Conservation (phyloP, 1,284 basidiomycete species). For the Meira miltonrushii region DNA sequence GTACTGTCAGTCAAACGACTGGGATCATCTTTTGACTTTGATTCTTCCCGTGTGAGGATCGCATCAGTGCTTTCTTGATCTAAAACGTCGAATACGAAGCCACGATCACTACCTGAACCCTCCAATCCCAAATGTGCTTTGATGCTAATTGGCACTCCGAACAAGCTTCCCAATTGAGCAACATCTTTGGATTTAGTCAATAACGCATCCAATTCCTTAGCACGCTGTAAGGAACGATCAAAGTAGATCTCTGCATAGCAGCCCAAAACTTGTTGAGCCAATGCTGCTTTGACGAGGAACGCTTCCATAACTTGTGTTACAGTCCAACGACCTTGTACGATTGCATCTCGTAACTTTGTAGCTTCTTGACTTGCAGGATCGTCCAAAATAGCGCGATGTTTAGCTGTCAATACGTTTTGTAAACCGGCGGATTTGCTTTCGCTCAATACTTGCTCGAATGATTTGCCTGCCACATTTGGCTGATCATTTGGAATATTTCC, state of each 20-base stretch:
- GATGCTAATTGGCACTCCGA: constrained; percentile 32
- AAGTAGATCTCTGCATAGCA: constrained; percentile 6
- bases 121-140: constrained; percentile 27
- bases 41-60: constrained; percentile 10
- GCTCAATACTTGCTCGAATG: background rate
- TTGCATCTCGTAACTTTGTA: background rate
- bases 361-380: background rate
- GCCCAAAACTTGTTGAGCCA: constrained; percentile 1
- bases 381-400: background rate
- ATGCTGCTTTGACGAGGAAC: background rate
- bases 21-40: constrained; percentile 8
- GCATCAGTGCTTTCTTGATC: constrained; percentile 16
- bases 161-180: constrained; percentile 12
- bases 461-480: background rate
- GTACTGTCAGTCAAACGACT: constrained; percentile 17
- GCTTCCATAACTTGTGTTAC: constrained; percentile 1
- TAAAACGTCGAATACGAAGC: constrained; percentile 34
- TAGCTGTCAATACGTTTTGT: background rate
- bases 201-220: background rate
- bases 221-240: background rate
- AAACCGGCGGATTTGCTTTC: background rate
- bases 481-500: background rate
- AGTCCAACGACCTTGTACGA: background rate
- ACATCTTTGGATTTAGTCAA: background rate
- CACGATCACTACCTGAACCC: constrained; percentile 26